Percentiles rank a stretch among this genome's conserved stretches.
Conservation (phyloP, 2,329 filamentous ascomycete species). For the Exserohilum rostratum region DNA sequence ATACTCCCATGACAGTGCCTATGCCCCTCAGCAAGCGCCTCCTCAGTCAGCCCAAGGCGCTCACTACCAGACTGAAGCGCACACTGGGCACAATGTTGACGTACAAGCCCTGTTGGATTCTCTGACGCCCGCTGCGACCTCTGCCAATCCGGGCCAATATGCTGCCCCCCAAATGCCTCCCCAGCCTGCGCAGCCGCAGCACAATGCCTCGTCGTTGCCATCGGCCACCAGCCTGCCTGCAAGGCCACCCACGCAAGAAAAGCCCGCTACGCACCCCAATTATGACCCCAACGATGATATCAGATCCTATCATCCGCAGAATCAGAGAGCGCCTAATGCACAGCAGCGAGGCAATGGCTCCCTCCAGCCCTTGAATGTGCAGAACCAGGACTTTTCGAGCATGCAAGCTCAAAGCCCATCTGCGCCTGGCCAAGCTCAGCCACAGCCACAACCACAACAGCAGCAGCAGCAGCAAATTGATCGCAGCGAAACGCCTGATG, state of each 20-base stretch:
- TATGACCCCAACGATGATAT: conserved; percentile 57
- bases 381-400: conserved; percentile 19
- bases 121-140: conserved; percentile 45
- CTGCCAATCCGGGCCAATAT: conserved; percentile 41
- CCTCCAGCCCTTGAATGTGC: conserved; percentile 33
- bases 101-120: conserved; percentile 56
- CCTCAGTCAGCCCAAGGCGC: conserved; percentile 39
- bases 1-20: conserved; percentile 44
- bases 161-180: conserved; percentile 38
- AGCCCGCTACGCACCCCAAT: conserved; percentile 55
- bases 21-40: conserved; percentile 38
- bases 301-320: conserved; percentile 58
- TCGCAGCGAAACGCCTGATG: conserved; percentile 43
- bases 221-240: conserved; percentile 53
- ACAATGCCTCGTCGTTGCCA: conserved; percentile 46
- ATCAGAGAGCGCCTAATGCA: conserved; percentile 45
- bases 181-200: conserved; percentile 40
- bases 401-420: conserved; percentile 33
- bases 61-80: conserved; percentile 35
- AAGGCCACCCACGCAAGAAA: conserved; percentile 57
- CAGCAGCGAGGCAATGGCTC: conserved; percentile 35
- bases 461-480: conserved; percentile 31
- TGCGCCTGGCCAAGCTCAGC: conserved; percentile 35
- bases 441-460: conserved; percentile 26
- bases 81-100: conserved; percentile 48